Conservation (phyloP, 2,329 filamentous ascomycete genomes). For the Stagonosporopsis vannaccii region DNA sequence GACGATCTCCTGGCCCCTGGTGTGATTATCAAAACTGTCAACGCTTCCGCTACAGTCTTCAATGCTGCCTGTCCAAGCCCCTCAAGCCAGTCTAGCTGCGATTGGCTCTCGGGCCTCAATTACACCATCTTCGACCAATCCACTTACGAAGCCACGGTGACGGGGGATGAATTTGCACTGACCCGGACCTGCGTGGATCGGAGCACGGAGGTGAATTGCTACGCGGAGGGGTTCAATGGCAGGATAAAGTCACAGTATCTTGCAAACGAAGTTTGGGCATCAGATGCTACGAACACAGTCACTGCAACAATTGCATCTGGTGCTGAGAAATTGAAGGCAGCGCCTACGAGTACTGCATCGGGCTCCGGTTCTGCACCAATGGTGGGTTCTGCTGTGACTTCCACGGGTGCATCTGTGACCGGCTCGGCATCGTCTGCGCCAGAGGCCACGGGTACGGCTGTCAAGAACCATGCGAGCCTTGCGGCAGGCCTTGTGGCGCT, state of each 20-base stretch:
- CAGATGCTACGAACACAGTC: neutral
- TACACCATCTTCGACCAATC: neutral
- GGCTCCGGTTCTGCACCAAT: neutral
- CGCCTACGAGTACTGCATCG: neutral
- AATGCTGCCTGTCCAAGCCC: neutral
- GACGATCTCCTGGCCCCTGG: neutral
- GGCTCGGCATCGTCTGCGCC: neutral
- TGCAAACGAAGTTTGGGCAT: neutral
- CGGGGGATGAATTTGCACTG: neutral
- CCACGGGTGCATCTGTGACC: neutral
- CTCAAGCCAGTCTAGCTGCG: neutral
- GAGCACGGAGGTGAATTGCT: neutral
- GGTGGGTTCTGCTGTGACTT: neutral
- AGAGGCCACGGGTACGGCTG: neutral
- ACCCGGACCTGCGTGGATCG: neutral
- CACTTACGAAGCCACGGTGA: slow-evolving; percentile 2
- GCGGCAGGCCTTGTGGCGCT: neutral
- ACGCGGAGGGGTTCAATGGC: neutral
- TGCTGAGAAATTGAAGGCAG: neutral
- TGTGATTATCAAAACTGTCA: neutral
- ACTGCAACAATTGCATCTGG: neutral
- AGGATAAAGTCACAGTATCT: neutral
- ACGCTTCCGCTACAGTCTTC: slow-evolving; percentile 1
- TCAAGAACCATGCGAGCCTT: neutral
- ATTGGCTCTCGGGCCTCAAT: neutral